Conservation (phyloP, 768 basidiomycete species). For the Hirschioporus abietinus region DNA sequence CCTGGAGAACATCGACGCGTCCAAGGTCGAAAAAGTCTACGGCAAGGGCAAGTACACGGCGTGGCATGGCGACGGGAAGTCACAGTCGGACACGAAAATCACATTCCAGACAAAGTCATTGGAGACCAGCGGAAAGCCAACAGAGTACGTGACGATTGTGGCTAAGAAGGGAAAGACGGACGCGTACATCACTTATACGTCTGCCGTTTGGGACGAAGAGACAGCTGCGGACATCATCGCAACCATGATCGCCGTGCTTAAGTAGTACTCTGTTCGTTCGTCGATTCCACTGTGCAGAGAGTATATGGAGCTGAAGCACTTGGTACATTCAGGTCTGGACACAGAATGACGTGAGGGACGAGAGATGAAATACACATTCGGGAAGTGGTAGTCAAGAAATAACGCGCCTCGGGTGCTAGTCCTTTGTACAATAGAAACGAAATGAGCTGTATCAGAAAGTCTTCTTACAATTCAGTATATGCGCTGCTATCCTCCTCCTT, state of each 20-base stretch:
- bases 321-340: background rate
- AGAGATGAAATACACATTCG: background rate
- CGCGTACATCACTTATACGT: slow-evolving; percentile 2
- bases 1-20: slow-evolving; percentile 7
- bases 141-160: slow-evolving; percentile 7
- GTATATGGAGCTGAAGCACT: background rate
- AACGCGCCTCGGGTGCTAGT: background rate
- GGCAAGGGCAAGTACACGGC: slow-evolving; percentile 7
- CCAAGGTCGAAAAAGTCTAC: slow-evolving; percentile 6
- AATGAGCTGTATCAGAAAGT: background rate
- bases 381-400: background rate
- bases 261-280: background rate
- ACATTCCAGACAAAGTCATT: slow-evolving; percentile 10
- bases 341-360: background rate
- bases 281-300: background rate
- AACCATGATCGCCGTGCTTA: background rate
- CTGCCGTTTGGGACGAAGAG: background rate
- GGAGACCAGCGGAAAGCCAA: slow-evolving; percentile 6
- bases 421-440: background rate
- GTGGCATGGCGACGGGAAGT: slow-evolving; percentile 10
- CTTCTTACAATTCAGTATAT: background rate
- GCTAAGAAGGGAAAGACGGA: slow-evolving; percentile 3
- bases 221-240: background rate
- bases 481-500: background rate
- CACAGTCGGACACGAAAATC: slow-evolving; percentile 9